A percentile compares a stretch with the other conserved stretches of the same genome.
phyloP scores from a whole-genome alignment of 1,284 basidiomycete species.

The Blastosporella zonata region DNA sequence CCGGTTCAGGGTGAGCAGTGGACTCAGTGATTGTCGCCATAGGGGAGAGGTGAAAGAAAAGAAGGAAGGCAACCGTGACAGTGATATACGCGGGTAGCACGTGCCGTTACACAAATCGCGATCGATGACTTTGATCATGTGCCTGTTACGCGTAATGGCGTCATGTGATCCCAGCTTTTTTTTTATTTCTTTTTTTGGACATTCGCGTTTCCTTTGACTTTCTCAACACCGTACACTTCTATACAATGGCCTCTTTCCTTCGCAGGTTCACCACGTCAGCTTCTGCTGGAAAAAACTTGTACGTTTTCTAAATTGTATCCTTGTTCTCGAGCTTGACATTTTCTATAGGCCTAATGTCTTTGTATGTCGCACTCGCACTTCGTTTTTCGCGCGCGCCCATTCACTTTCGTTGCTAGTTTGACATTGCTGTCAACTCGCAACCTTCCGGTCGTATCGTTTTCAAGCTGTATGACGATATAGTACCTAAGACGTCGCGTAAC shows the following conservation, averaged over 20 bases:
- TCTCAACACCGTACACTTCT: background rate
- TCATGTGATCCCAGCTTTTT: constrained; percentile 14
- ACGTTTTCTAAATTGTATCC: constrained; percentile 23
- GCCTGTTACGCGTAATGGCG: background rate
- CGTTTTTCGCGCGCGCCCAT: too few species aligned
- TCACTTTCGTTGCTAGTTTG: constrained; percentile 54
- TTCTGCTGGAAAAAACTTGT: constrained; percentile 33
- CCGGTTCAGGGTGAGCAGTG: background rate
- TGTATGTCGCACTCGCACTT: constrained; percentile 36
- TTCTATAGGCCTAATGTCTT: constrained; percentile 41
- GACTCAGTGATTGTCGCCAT: background rate
- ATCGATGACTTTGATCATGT: constrained; percentile 1
- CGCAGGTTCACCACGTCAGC: constrained; percentile 34
- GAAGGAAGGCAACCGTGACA: background rate
- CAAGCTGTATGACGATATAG: constrained; percentile 65
- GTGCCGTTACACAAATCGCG: background rate
- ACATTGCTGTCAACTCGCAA: constrained; percentile 70
- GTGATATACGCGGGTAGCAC: too few species aligned
- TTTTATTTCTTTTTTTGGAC: background rate
- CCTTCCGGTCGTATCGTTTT: constrained; percentile 75
- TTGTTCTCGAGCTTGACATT: constrained; percentile 12
- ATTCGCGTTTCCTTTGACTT: background rate
- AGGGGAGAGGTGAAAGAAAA: background rate
- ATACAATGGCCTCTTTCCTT: constrained; percentile 33
- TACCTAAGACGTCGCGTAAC: constrained; percentile 79